A percentile compares a stretch with the other conserved stretches of the same genome.
These are phyloP conservation scores for Citeromyces matritensis DNA, from an alignment of 805 yeast genomes.

Conservation along the genomic window DNA sequence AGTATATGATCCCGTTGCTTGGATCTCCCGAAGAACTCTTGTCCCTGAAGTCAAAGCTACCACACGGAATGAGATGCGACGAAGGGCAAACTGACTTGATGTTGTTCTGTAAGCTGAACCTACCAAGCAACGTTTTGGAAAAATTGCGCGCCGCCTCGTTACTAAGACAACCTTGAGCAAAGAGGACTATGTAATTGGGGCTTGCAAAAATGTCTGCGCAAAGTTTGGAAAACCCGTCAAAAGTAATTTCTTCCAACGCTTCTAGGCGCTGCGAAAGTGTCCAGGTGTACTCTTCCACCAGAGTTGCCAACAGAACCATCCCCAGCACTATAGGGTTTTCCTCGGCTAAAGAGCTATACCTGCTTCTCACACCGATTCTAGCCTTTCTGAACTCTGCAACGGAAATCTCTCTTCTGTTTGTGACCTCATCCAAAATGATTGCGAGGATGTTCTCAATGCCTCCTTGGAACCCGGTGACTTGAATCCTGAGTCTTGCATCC, in stretches of 20 bases:
- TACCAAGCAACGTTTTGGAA: no score
- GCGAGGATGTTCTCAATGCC: constrained; percentile 20
- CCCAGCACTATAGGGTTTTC: constrained; percentile 32
- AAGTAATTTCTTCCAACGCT: constrained; percentile 34
- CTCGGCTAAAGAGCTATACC: constrained; percentile 25
- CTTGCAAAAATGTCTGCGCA: constrained; percentile 11
- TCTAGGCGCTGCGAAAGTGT: constrained; percentile 36
- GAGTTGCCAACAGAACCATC: constrained; percentile 29
- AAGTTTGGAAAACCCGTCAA: constrained; percentile 16
- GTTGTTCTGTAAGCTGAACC: no score
- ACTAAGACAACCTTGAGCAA: constrained; percentile 27
- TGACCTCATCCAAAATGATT: constrained; percentile 13
- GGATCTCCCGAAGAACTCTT: constrained; percentile 27
- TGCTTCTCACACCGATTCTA: constrained; percentile 27
- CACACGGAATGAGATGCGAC: background rate
- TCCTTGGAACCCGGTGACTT: constrained; percentile 33
- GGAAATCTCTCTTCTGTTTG: constrained; percentile 5
- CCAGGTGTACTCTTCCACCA: constrained; percentile 44
- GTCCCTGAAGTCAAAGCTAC: constrained; percentile 10
- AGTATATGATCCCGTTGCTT: constrained; percentile 33
- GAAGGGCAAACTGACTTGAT: no score
- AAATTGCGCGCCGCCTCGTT: no score
- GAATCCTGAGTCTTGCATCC: constrained; percentile 34
- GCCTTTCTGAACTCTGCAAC: constrained; percentile 26
- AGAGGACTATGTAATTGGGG: constrained; percentile 19